Percentiles rank a stretch among this genome's conserved stretches.
phyloP scores from a whole-genome alignment of 139 green algal genomes.

The Chlorella vulgaris region DNA sequence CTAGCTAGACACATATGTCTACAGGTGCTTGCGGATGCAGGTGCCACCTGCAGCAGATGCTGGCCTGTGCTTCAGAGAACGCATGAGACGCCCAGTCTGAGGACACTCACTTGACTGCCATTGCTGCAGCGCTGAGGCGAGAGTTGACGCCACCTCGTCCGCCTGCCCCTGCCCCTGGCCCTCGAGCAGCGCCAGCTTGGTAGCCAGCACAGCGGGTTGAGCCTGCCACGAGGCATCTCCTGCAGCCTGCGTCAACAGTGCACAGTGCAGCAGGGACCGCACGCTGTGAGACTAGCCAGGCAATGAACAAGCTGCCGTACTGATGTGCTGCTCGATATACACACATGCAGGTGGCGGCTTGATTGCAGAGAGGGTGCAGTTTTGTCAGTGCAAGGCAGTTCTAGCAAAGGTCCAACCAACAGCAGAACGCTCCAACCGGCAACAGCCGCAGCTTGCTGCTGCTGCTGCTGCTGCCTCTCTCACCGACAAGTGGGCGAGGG shows the following conservation, averaged over 20 bases:
- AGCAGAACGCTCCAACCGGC: background rate
- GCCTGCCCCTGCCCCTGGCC: constrained; percentile 43
- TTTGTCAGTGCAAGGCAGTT: too few species aligned
- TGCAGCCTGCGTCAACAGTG: background rate
- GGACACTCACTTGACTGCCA: constrained; percentile 5
- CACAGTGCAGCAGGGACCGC: too few species aligned
- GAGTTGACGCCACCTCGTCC: constrained; percentile 49
- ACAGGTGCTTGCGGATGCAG: too few species aligned
- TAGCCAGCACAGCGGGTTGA: constrained; percentile 63
- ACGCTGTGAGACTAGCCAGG: background rate
- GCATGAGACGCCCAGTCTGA: background rate
- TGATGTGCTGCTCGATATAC: too few species aligned
- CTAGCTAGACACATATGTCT: too few species aligned
- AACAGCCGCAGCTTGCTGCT: constrained; percentile 11
- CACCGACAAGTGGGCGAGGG: constrained; percentile 40
- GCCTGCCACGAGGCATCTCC: background rate
- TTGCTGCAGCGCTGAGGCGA: constrained; percentile 45
- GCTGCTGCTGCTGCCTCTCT: background rate
- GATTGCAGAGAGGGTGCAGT: too few species aligned
- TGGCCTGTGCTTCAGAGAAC: too few species aligned
- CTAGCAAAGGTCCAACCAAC: background rate
- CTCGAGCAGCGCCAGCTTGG: constrained; percentile 62
- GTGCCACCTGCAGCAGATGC: too few species aligned
- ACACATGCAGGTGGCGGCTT: too few species aligned
- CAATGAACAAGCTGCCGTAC: too few species aligned